Percentiles rank a stretch among this genome's conserved stretches.
Evolutionary conservation across 768 basidiomycete genomes (phyloP).

Genomic region (Panellus pusillus): DNA sequence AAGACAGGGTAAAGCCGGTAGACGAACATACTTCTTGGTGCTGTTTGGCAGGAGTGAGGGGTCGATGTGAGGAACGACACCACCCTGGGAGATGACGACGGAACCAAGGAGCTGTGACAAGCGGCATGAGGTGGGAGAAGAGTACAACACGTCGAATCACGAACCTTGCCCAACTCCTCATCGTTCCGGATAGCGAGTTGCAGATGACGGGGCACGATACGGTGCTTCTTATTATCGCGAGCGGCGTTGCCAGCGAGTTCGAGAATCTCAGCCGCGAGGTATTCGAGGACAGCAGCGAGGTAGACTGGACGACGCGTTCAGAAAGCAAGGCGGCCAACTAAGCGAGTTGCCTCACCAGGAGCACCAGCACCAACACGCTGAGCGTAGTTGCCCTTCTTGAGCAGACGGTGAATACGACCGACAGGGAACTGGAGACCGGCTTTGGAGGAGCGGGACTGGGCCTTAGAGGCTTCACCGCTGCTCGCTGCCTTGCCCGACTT

Average conservation of each 20-base stretch:
- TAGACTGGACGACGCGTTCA: constrained; percentile 48
- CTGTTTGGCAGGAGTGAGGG: constrained; percentile 12
- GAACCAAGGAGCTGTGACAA: constrained; percentile 68
- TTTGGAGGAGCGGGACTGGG: constrained; percentile 63
- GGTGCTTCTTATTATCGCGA: constrained; percentile 75
- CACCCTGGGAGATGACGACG: constrained; percentile 90
- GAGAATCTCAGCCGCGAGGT: constrained; percentile 83
- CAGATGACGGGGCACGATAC: constrained; percentile 84
- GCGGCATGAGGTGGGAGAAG: not conserved
- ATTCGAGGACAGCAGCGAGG: constrained; percentile 81
- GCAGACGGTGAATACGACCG: constrained; percentile 77
- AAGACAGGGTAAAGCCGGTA: not conserved
- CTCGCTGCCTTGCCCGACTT: constrained; percentile 40
- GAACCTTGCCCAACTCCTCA: constrained; percentile 50
- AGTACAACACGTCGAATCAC: not conserved
- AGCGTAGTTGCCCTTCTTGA: constrained; percentile 78
- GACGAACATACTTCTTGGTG: constrained; percentile 2
- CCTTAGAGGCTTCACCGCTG: constrained; percentile 38
- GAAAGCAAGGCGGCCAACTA: not conserved
- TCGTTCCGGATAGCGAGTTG: constrained; percentile 87
- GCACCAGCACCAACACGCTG: constrained; percentile 80
- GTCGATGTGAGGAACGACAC: constrained; percentile 69
- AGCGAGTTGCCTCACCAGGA: constrained; percentile 46
- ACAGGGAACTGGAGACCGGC: constrained; percentile 76
- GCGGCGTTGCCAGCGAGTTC: constrained; percentile 81